Conservation (phyloP, 1,284 basidiomycete genomes). For the Heterobasidion annosum region DNA sequence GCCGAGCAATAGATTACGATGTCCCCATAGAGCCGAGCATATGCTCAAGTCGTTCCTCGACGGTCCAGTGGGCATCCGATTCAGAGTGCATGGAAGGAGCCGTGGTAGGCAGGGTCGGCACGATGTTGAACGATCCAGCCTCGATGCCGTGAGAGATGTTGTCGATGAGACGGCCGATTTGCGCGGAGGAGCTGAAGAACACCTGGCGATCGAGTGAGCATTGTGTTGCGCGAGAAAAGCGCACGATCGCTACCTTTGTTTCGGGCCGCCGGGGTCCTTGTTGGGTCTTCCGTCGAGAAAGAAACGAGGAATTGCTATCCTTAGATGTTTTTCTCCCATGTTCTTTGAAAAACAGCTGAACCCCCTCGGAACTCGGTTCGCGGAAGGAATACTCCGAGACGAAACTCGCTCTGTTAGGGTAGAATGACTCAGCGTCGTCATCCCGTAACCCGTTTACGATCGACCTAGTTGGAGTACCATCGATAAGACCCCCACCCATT, state of each 20-base stretch:
- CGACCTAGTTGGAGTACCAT: constrained; percentile 38
- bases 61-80: constrained; percentile 53
- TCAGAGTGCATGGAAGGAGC: constrained; percentile 55
- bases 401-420: constrained; percentile 60
- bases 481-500: constrained; percentile 8
- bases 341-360: constrained; percentile 68
- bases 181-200: constrained; percentile 67
- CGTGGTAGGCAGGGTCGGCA: constrained; percentile 33
- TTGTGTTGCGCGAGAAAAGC: not conserved
- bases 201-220: constrained; percentile 35
- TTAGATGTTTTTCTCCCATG: constrained; percentile 59
- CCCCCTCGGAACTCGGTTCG: constrained; percentile 39
- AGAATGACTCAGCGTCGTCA: constrained; percentile 61
- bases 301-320: constrained; percentile 52
- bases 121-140: constrained; percentile 72
- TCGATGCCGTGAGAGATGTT: constrained; percentile 70
- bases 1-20: constrained; percentile 11
- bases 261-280: constrained; percentile 51
- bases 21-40: constrained; percentile 55
- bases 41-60: constrained; percentile 68
- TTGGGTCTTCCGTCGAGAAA: constrained; percentile 49
- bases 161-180: constrained; percentile 76
- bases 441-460: constrained; percentile 77
- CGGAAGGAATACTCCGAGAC: constrained; percentile 62
- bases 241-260: constrained; percentile 50